These are phyloP conservation scores for Fusarium equiseti DNA, from an alignment of 2,329 filamentous ascomycete genomes.

Conservation along the genomic window DNA sequence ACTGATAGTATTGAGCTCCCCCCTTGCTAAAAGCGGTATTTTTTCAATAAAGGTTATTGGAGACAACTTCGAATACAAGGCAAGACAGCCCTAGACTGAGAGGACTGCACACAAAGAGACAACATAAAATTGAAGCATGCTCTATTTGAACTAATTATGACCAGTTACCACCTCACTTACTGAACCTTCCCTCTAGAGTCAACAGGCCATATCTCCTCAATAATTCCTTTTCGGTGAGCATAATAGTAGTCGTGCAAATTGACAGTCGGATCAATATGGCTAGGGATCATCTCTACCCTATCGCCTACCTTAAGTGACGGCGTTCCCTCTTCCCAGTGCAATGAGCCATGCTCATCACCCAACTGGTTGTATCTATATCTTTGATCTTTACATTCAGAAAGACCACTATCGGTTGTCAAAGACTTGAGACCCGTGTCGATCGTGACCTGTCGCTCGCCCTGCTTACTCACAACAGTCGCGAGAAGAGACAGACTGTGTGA, in stretches of 20 bases:
- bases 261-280: conserved; percentile 39
- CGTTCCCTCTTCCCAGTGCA: conserved; percentile 28
- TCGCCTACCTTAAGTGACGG: conserved; percentile 18
- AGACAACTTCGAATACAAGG: no score
- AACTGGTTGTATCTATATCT: conserved; percentile 17
- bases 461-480: conserved; percentile 29
- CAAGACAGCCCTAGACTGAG: no score
- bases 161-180: neutral
- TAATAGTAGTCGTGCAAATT: conserved; percentile 41
- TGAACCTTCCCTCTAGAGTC: conserved; percentile 39
- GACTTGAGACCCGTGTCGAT: conserved; percentile 37
- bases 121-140: neutral
- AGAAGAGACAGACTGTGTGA: conserved; percentile 54
- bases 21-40: no score
- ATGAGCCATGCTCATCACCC: conserved; percentile 35
- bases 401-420: conserved; percentile 34
- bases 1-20: no score
- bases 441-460: conserved; percentile 32
- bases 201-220: conserved; percentile 37
- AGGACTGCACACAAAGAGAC: neutral
- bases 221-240: conserved; percentile 9
- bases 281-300: conserved; percentile 37
- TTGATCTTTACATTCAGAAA: conserved; percentile 33
- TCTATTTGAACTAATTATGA: neutral
- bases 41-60: no score